These are phyloP conservation scores for Yarrowia osloensis DNA, from an alignment of 805 yeast genomes.

Conservation along the genomic window DNA sequence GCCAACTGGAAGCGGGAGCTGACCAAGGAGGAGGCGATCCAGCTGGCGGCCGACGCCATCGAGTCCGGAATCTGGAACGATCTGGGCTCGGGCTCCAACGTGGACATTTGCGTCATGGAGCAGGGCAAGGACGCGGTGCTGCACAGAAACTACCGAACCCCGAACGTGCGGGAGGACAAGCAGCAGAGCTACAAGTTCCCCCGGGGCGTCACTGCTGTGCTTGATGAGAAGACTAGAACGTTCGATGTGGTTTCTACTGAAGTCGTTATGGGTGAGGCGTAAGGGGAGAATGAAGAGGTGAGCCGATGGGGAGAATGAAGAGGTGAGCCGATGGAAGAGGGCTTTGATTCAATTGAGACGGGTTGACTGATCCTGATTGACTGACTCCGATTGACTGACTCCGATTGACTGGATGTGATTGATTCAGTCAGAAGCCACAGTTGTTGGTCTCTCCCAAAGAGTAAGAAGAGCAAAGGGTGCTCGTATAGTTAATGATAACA, in stretches of 20 bases:
- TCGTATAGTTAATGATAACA: slow-evolving; percentile 14
- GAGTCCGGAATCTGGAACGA: slow-evolving; percentile 99
- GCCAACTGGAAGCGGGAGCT: slow-evolving; percentile 79
- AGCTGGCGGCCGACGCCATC: slow-evolving; percentile 87
- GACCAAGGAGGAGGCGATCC: slow-evolving; percentile 87
- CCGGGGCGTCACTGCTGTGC: slow-evolving; percentile 91
- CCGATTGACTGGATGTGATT: too few relatives aligned
- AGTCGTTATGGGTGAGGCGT: slow-evolving; percentile 39
- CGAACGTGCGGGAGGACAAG: slow-evolving; percentile 83
- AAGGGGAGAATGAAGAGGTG: not conserved
- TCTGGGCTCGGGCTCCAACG: slow-evolving; percentile 97
- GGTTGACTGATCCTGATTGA: too few relatives aligned
- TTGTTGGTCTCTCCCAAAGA: too few relatives aligned
- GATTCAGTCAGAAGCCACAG: too few relatives aligned
- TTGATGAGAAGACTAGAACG: slow-evolving; percentile 64
- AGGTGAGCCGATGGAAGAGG: too few relatives aligned
- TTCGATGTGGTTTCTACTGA: slow-evolving; percentile 64
- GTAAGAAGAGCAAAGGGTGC: not conserved
- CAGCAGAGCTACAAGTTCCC: slow-evolving; percentile 80
- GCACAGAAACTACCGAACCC: slow-evolving; percentile 83
- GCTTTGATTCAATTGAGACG: not conserved
- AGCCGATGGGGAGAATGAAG: not conserved
- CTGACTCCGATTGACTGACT: too few relatives aligned
- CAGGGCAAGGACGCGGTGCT: slow-evolving; percentile 73
- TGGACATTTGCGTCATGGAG: slow-evolving; percentile 96